These are phyloP conservation scores for Purpureocillium lavendulum DNA, from an alignment of 2,329 filamentous ascomycete genomes.

Conservation along the genomic window DNA sequence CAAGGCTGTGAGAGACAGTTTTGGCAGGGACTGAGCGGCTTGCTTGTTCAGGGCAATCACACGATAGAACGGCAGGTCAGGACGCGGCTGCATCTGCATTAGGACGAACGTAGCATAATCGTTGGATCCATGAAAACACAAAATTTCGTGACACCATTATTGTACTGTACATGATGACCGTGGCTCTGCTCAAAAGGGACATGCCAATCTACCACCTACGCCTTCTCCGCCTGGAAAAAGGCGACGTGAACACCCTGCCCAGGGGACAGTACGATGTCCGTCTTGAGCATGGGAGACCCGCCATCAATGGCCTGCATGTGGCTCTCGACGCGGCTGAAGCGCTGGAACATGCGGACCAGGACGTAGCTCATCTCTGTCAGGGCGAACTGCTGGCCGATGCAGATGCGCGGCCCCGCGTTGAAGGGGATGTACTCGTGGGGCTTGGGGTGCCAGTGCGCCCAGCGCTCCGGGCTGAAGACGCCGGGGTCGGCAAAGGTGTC, in stretches of 20 bases:
- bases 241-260: constrained; percentile 49
- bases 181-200: background rate
- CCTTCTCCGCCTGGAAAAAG: constrained; percentile 38
- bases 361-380: constrained; percentile 70
- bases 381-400: constrained; percentile 74
- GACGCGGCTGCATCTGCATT: too few species aligned
- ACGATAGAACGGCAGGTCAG: too few species aligned
- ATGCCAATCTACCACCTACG: constrained; percentile 1
- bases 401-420: constrained; percentile 65
- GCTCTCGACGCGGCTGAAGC: constrained; percentile 55
- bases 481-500: constrained; percentile 34
- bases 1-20: constrained; percentile 57
- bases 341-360: constrained; percentile 63
- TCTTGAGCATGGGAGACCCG: constrained; percentile 43
- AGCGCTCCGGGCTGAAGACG: constrained; percentile 58
- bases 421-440: constrained; percentile 68
- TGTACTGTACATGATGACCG: background rate
- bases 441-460: constrained; percentile 52
- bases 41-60: background rate
- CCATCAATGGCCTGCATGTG: constrained; percentile 47
- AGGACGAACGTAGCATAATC: too few species aligned
- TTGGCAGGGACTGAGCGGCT: constrained; percentile 23
- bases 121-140: too few species aligned
- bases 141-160: too few species aligned
- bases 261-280: constrained; percentile 53